Base-by-base conservation (phyloP, 768 basidiomycete species). In the Boletus sensibilis region DNA sequence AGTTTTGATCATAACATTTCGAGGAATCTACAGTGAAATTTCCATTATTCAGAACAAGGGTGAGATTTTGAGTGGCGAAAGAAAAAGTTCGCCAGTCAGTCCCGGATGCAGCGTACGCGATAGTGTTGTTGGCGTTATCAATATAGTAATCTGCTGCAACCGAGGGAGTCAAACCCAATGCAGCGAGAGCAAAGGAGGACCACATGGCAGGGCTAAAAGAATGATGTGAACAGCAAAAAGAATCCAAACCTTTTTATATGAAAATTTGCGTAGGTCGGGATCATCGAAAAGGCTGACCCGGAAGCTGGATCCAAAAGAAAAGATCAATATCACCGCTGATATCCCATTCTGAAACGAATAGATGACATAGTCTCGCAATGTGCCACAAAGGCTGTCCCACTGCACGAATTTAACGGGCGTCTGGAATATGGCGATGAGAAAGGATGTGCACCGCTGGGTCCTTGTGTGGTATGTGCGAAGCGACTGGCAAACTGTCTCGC, bases 1-100 rank as follows among this genome's bases (percentile, higher is more conserved):
- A 64, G 34, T 60, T 60, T 14, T 58, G 25, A 25, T 64, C 42
- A 14, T 57, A 63, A 14, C 63, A 64, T 31, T 51, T 35, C 5
- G 62, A 58, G 23, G 62, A 40, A 48, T 63, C 57, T 20, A 63
- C 44, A 1, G 20, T 20, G 25, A 59, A 0, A 38, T 35, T 21
- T 38, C 21, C 23, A 7, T 40, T n/a, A 14, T 37, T 6, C 3
- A 29, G 14, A 8, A 0, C 34, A 23, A 61, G 10, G 14, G 50
- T 45, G 43, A 61, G 10, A 25, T 59, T 56, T 40, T 47, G 51
- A 29, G 54, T 61, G 8, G 35, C 3, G 7, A 42, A 29, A 21
- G 56, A 52, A 35, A 49, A 64, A 0, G 50, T 44, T 3, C 12
- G 18, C 63, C 63, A 64, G 9, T 0, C 4, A 3, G 41, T 23